Evolutionary conservation across 805 yeast species (phyloP).

Genomic region (Candida nemodendra): DNA sequence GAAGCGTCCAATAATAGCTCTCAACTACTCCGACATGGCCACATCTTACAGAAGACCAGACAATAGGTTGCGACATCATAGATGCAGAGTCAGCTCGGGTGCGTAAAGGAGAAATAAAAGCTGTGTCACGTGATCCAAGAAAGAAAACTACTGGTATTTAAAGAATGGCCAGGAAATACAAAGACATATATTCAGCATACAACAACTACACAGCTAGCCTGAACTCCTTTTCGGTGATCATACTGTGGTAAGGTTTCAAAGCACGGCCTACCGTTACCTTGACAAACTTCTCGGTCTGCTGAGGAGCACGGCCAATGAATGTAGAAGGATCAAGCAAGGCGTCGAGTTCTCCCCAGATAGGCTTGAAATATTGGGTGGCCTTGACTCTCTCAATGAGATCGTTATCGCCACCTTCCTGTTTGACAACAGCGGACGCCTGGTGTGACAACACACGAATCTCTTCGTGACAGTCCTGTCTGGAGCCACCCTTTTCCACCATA

Average conservation of each 20-base stretch:
- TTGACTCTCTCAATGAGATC: slow-evolving; percentile 88
- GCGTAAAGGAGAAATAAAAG: no score
- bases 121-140: no score
- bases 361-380: slow-evolving; percentile 76
- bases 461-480: slow-evolving; percentile 98
- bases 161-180: neutral
- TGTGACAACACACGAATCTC: slow-evolving; percentile 95
- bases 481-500: slow-evolving; percentile 97
- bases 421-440: slow-evolving; percentile 95
- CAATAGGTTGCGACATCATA: neutral
- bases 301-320: slow-evolving; percentile 97
- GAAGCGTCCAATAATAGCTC: no score
- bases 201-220: slow-evolving; percentile 67
- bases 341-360: slow-evolving; percentile 84
- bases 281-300: slow-evolving; percentile 93
- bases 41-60: slow-evolving; percentile 1
- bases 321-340: slow-evolving; percentile 84
- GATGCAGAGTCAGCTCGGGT: no score
- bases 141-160: neutral
- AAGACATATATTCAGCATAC: neutral
- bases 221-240: slow-evolving; percentile 65
- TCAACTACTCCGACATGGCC: no score
- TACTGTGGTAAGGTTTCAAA: slow-evolving; percentile 59
- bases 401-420: slow-evolving; percentile 98
- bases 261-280: slow-evolving; percentile 82